phyloP scores from a whole-genome alignment of 208 protist genomes.

The Wallacemonas rigidus region DNA sequence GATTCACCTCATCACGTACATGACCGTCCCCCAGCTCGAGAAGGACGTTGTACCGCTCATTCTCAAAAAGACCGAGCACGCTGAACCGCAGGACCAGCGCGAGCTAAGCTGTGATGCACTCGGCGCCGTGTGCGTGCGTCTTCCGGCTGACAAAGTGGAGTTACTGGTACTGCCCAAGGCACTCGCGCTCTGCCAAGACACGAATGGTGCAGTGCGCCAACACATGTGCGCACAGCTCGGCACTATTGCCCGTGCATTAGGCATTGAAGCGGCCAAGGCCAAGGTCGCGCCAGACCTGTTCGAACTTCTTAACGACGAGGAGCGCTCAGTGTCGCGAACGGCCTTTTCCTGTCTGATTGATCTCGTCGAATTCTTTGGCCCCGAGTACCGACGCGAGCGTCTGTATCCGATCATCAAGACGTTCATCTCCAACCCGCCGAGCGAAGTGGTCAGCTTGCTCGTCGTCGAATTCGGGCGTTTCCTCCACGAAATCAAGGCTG shows the following conservation, averaged over 20 bases:
- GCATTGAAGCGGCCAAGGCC: slow-evolving; percentile 75
- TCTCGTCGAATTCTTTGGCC: slow-evolving; percentile 89
- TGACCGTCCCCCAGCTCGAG: slow-evolving; percentile 61
- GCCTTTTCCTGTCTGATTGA: slow-evolving; percentile 91
- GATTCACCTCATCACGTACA: slow-evolving; percentile 59
- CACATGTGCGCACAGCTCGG: slow-evolving; percentile 87
- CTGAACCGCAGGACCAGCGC: slow-evolving; percentile 85
- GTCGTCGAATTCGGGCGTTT: slow-evolving; percentile 88
- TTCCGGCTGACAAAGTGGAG: slow-evolving; percentile 58
- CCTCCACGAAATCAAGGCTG: slow-evolving; percentile 81
- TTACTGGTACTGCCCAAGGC: slow-evolving; percentile 70
- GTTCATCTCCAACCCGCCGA: slow-evolving; percentile 83
- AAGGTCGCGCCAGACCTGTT: slow-evolving; percentile 82
- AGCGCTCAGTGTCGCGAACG: slow-evolving; percentile 75
- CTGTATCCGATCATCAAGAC: slow-evolving; percentile 89
- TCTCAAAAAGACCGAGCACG: slow-evolving; percentile 84
- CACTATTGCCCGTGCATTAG: slow-evolving; percentile 74
- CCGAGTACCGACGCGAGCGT: slow-evolving; percentile 78
- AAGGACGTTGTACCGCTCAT: slow-evolving; percentile 69
- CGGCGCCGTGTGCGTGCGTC: slow-evolving; percentile 64
- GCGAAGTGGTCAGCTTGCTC: slow-evolving; percentile 81
- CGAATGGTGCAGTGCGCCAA: slow-evolving; percentile 82
- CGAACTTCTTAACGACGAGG: slow-evolving; percentile 92
- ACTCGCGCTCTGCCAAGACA: slow-evolving; percentile 90
- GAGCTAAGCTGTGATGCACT: slow-evolving; percentile 88